A percentile compares a stretch with the other conserved stretches of the same genome.
phyloP scores from a whole-genome alignment of 345 rosid species.

The Eucalyptus cloeziana region DNA sequence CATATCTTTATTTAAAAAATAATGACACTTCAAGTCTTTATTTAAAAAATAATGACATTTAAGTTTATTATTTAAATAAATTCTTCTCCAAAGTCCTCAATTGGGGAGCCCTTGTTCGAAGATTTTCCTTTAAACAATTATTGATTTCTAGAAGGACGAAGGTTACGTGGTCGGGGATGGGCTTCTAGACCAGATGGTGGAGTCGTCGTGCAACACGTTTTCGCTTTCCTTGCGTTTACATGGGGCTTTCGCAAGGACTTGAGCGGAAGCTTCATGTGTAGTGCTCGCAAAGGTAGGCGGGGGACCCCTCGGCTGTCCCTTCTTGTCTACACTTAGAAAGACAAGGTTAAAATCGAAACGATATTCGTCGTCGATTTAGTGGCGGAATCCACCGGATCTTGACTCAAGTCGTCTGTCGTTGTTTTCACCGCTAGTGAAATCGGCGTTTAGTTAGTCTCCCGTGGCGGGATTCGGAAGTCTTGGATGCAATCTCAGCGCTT shows the following conservation, averaged over 20 bases:
- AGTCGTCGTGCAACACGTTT: background rate
- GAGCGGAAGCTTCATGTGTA: background rate
- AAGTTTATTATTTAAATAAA: too few species aligned
- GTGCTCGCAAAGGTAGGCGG: background rate
- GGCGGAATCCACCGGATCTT: background rate
- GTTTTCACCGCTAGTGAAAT: background rate
- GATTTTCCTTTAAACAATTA: background rate
- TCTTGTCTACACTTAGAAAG: background rate
- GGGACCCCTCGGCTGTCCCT: background rate
- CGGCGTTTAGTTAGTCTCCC: background rate
- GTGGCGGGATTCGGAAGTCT: background rate
- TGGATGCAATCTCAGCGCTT: background rate
- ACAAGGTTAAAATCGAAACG: background rate
- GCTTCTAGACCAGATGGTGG: background rate
- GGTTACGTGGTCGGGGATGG: background rate
- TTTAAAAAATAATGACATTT: too few species aligned
- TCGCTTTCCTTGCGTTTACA: background rate
- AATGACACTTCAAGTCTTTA: too few species aligned
- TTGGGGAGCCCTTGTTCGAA: background rate
- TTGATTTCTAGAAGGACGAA: background rate
- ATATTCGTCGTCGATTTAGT: background rate
- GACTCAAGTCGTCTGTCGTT: background rate
- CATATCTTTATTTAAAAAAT: rapidly evolving
- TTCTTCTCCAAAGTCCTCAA: too few species aligned
- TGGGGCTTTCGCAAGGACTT: background rate